phyloP scores from a whole-genome alignment of 345 rosid species.

The Physaria fendleri region DNA sequence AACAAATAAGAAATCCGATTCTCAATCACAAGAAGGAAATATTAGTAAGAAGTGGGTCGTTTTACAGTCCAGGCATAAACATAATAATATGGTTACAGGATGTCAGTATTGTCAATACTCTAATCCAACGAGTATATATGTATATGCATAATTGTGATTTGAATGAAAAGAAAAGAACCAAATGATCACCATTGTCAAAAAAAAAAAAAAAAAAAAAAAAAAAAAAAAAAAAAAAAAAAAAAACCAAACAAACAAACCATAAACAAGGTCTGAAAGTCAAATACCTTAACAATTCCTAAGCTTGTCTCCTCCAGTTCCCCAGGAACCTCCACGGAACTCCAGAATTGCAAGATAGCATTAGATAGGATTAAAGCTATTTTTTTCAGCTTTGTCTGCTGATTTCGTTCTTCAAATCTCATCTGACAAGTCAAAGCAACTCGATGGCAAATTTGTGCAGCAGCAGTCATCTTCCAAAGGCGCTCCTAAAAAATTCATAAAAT shows the following conservation, averaged over 20 bases:
- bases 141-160: neutral
- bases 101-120: slow-evolving; percentile 1
- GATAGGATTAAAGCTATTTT: slow-evolving; percentile 60
- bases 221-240: too few relatives aligned
- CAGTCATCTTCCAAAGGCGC: slow-evolving; percentile 97
- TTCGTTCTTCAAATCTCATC: slow-evolving; percentile 50
- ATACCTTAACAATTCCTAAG: slow-evolving; percentile 23
- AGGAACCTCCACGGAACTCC: slow-evolving; percentile 62
- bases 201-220: too few relatives aligned
- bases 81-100: slow-evolving; percentile 11
- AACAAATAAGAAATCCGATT: slow-evolving; percentile 1
- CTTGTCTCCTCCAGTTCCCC: slow-evolving; percentile 32
- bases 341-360: slow-evolving; percentile 79
- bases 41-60: neutral
- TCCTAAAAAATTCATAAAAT: slow-evolving; percentile 45
- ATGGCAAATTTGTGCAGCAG: slow-evolving; percentile 86
- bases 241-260: slow-evolving; percentile 1
- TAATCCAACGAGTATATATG: neutral
- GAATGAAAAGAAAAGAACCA: slow-evolving; percentile 8
- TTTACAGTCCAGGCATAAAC: slow-evolving; percentile 5
- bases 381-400: slow-evolving; percentile 46
- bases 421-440: slow-evolving; percentile 56
- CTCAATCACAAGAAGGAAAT: neutral
- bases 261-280: slow-evolving; percentile 9
- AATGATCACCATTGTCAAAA: neutral